Percentiles rank a stretch among this genome's conserved stretches.
phyloP scores from a whole-genome alignment of 305 asterid genomes.

The Stenogyne calaminthoides region DNA sequence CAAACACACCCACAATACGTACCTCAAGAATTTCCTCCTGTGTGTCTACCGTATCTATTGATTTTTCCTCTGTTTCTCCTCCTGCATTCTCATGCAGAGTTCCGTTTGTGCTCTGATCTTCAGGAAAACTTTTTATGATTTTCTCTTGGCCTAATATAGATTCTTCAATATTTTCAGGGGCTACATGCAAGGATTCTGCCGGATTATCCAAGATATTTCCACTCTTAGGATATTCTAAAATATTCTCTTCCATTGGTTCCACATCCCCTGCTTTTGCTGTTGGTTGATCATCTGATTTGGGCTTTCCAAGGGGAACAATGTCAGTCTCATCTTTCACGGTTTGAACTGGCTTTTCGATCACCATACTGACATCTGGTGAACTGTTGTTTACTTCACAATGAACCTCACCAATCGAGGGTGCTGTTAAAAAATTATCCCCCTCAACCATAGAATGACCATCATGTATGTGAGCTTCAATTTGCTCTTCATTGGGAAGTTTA shows the following conservation, averaged over 20 bases:
- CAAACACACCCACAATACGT: slow-evolving; percentile 2
- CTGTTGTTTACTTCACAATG: slow-evolving; percentile 32
- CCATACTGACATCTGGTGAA: slow-evolving; percentile 29
- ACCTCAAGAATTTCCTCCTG: slow-evolving; percentile 33
- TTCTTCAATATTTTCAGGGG: slow-evolving; percentile 24
- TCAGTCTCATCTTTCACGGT: slow-evolving; percentile 26
- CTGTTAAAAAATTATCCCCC: slow-evolving; percentile 39
- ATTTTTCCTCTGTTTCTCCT: slow-evolving; percentile 26
- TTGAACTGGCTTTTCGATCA: slow-evolving; percentile 32
- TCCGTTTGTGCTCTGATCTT: slow-evolving; percentile 22
- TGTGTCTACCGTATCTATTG: slow-evolving; percentile 24
- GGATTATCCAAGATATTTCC: slow-evolving; percentile 12
- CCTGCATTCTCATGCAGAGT: slow-evolving; percentile 24
- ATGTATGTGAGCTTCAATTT: slow-evolving; percentile 25
- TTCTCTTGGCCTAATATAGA: slow-evolving; percentile 32
- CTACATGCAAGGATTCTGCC: slow-evolving; percentile 35
- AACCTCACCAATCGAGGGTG: slow-evolving; percentile 41
- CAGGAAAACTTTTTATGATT: slow-evolving; percentile 17
- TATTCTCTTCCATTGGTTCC: slow-evolving; percentile 15
- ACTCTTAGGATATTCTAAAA: background rate
- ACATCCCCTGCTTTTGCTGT: slow-evolving; percentile 13
- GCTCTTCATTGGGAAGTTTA: slow-evolving; percentile 31
- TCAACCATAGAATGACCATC: slow-evolving; percentile 35
- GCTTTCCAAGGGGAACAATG: slow-evolving; percentile 26
- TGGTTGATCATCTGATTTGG: slow-evolving; percentile 32